phyloP scores from a whole-genome alignment of 1,139 yeast species.

The Pichia sp. region DNA sequence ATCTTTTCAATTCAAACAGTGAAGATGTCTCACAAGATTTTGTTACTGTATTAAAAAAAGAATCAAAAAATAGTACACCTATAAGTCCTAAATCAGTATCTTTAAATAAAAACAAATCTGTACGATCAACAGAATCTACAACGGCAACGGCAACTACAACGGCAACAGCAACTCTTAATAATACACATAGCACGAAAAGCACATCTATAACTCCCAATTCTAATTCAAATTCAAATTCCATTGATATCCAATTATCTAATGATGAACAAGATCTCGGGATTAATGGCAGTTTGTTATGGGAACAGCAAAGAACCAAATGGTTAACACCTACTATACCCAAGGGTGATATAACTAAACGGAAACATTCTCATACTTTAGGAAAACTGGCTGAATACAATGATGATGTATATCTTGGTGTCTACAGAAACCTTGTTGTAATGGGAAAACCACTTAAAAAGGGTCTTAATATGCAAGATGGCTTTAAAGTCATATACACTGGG shows the following conservation, averaged over 20 bases:
- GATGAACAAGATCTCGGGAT: too few species aligned
- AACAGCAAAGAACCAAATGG: conserved; percentile 55
- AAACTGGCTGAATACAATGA: conserved; percentile 32
- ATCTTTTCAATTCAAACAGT: not conserved
- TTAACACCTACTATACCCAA: conserved; percentile 29
- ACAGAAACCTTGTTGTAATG: conserved; percentile 51
- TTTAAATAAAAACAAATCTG: not conserved
- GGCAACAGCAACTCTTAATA: not conserved
- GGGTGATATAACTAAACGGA: conserved; percentile 24
- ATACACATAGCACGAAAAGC: conserved; percentile 2
- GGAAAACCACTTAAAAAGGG: conserved; percentile 51
- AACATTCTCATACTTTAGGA: conserved; percentile 30
- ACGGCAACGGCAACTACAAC: not conserved
- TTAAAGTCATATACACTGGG: conserved; percentile 58
- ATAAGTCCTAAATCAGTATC: too few species aligned
- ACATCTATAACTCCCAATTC: not conserved
- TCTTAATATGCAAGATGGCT: conserved; percentile 53
- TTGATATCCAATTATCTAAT: not conserved
- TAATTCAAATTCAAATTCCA: not conserved
- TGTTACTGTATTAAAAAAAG: conserved; percentile 1
- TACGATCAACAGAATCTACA: too few species aligned
- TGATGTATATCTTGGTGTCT: conserved; percentile 51
- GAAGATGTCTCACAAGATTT: not conserved
- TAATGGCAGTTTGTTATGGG: conserved; percentile 40
- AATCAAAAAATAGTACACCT: not conserved